phyloP scores from a whole-genome alignment of 345 rosid genomes.

The Moricandia arvensis region DNA sequence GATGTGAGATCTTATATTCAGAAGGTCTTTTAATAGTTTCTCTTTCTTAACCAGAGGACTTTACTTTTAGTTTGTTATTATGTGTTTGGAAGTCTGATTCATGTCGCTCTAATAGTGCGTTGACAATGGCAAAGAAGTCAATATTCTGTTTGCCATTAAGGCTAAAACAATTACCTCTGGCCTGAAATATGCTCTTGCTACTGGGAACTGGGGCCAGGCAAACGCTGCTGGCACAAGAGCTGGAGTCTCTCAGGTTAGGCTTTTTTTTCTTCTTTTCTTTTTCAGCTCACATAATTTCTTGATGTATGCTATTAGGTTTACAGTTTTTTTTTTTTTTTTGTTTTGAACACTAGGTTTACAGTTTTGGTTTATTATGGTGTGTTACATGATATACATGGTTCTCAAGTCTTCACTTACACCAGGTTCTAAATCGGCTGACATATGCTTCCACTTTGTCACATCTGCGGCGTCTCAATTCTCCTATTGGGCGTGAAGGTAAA shows the following conservation, averaged over 20 bases:
- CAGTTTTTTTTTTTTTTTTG: no score
- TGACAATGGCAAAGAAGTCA: conserved; percentile 96
- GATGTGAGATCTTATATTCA: conserved; percentile 95
- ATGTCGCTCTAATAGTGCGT: conserved; percentile 58
- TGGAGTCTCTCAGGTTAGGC: conserved; percentile 94
- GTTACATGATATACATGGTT: conserved; percentile 1
- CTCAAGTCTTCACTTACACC: conserved; percentile 16
- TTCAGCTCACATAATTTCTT: background rate
- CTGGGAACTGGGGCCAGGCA: conserved; percentile 99
- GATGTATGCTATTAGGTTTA: conserved; percentile 14
- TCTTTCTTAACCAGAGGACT: background rate
- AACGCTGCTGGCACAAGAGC: conserved; percentile 99
- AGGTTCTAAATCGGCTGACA: conserved; percentile 95
- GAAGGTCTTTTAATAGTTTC: conserved; percentile 58
- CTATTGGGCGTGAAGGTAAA: conserved; percentile 98
- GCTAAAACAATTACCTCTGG: conserved; percentile 99
- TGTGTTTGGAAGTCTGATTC: conserved; percentile 25
- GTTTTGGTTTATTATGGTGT: conserved; percentile 1
- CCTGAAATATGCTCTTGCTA: conserved; percentile 94
- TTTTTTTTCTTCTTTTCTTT: background rate
- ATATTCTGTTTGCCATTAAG: conserved; percentile 94
- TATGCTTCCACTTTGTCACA: conserved; percentile 96
- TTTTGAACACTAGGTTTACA: conserved; percentile 11
- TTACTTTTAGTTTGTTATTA: conserved; percentile 14
- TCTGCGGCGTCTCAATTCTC: conserved; percentile 93